These are phyloP conservation scores for Leccinum imitatum DNA, from an alignment of 768 basidiomycete species.

Conservation along the genomic window DNA sequence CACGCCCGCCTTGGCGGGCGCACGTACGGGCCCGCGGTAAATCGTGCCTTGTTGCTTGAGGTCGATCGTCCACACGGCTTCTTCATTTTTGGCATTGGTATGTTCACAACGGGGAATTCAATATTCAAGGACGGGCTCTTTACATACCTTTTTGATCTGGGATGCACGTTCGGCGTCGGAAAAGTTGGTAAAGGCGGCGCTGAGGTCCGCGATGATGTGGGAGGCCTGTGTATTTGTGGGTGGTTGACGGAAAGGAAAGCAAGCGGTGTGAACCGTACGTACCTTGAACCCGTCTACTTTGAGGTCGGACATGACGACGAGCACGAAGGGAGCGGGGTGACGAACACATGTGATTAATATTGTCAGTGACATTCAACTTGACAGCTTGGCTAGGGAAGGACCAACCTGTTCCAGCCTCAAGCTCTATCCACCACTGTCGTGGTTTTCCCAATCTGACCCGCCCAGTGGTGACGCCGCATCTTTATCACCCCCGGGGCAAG, in stretches of 20 bases:
- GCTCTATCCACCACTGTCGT: no score
- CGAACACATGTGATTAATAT: no score
- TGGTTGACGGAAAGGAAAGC: background rate
- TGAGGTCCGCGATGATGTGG: conserved; percentile 56
- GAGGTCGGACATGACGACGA: conserved; percentile 60
- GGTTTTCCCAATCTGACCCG: no score
- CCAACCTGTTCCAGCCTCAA: no score
- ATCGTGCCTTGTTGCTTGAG: conserved; percentile 81
- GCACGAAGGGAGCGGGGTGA: no score
- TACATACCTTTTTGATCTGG: conserved; percentile 67
- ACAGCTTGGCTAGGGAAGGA: no score
- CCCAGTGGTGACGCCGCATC: no score
- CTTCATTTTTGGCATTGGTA: conserved; percentile 61
- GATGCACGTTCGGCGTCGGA: conserved; percentile 61
- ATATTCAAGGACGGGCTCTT: no score
- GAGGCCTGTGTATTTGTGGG: conserved; percentile 51
- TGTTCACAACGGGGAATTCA: no score
- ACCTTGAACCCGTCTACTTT: conserved; percentile 78
- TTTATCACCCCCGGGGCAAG: no score
- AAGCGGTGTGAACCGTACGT: background rate
- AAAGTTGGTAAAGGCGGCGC: conserved; percentile 49
- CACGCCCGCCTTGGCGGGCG: conserved; percentile 71
- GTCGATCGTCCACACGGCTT: conserved; percentile 88
- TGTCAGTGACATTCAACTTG: no score
- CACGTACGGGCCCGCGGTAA: conserved; percentile 47